Evolutionary conservation across 352 stramenopile genomes (phyloP), one percentile per base, ranked within the genome.

Genomic region (Hyaloperonospora arabidopsidis): DNA sequence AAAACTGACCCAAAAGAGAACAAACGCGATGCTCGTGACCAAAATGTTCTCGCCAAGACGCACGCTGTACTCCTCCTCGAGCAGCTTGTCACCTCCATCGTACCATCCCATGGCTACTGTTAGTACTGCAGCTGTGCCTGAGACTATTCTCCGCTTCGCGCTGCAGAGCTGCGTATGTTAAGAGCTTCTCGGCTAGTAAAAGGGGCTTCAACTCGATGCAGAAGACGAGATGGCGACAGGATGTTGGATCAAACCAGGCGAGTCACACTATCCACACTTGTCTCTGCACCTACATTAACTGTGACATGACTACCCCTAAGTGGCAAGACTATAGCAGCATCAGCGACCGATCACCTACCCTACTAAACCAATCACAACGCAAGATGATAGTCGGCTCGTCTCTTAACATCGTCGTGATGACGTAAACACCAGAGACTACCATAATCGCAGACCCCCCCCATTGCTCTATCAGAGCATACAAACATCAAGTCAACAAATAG

Each of bases 1-100:
- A 43, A 91, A 91, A 36, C 79, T 74, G 43, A 45, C 63, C 76
- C 78, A 87, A 56, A 91, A 91, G 51, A 88, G 54, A 15, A 59
- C 62, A 52, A 91, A 91, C 6, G 79, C 70, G 36, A 82, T 58
- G 29, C 55, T 34, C 5, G 78, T 70, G 23, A 91, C 74, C 34
- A 86, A 46, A 17, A 61, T 62, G 59, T 91, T 91, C 63, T 89
- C 79, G 15, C 63, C 69, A 13, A 79, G 35, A 5, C 73, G 70
- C 60, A 89, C 74, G 47, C 71, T 61, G 36, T 61, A 66, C 57
- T 89, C 79, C 50, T 87, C 74, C 6, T 79, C 65, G 22, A 89
- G 65, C 51, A 81, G 65, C 38, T 70, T 59, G 15, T 70, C 52
- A 3, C 61, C 65, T 18, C 59, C 59, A 21, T 72, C 53, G 25